Evolutionary conservation across 1,284 basidiomycete genomes (phyloP).

Genomic region (Porogramme epimiltina): DNA sequence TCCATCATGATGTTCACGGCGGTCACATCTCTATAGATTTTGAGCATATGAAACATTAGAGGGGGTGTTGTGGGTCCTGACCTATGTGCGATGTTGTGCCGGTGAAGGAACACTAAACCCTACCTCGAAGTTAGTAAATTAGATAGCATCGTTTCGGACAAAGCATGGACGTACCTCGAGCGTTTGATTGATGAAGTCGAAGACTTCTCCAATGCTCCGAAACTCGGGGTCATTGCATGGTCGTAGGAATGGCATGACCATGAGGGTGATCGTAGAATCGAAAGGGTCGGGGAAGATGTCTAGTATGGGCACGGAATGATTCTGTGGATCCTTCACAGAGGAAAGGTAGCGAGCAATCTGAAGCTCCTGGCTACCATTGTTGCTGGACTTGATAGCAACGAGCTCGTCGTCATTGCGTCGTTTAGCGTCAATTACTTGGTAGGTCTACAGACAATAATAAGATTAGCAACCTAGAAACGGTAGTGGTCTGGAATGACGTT

Average conservation of each 20-base stretch:
- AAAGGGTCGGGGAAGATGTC: slow-evolving; percentile 20
- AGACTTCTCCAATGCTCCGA: slow-evolving; percentile 23
- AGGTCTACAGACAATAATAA: not conserved
- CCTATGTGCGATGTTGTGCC: slow-evolving; percentile 29
- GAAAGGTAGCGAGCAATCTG: slow-evolving; percentile 13
- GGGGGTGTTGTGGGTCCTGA: too few relatives aligned
- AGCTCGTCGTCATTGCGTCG: slow-evolving; percentile 14
- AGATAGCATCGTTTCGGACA: too few relatives aligned
- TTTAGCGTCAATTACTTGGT: slow-evolving; percentile 25
- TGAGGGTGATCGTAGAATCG: slow-evolving; percentile 4
- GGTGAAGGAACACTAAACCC: slow-evolving; percentile 31
- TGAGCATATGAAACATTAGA: too few relatives aligned
- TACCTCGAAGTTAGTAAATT: not conserved
- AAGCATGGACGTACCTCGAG: slow-evolving; percentile 21
- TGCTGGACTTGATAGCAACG: slow-evolving; percentile 27
- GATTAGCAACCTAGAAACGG: not conserved
- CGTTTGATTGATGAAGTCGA: slow-evolving; percentile 30
- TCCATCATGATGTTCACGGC: slow-evolving; percentile 34
- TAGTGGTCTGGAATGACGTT: not conserved
- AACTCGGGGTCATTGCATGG: slow-evolving; percentile 26
- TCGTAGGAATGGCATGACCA: slow-evolving; percentile 31
- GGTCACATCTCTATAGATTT: slow-evolving; percentile 23
- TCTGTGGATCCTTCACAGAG: slow-evolving; percentile 1
- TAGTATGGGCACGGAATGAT: slow-evolving; percentile 23
- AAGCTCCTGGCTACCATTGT: slow-evolving; percentile 6